Evolutionary conservation across 2,329 filamentous ascomycete species (phyloP).

Genomic region (Xylariomycetidae sp.): DNA sequence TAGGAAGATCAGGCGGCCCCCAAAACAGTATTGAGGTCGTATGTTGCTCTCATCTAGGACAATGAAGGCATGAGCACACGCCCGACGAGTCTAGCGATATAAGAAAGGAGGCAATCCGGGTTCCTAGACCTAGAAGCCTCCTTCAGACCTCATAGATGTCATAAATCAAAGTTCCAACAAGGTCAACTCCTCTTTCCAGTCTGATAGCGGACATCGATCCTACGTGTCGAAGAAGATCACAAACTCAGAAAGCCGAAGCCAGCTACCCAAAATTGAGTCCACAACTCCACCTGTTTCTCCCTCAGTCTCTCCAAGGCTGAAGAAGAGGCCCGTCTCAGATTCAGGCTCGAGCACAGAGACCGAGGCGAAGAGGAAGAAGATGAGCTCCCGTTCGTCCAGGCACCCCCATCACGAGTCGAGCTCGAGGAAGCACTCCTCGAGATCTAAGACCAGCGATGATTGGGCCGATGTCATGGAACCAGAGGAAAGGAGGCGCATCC

Average conservation of each 20-base stretch:
- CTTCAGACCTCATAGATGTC: no score
- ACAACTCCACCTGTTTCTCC: conserved; percentile 11
- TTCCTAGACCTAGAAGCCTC: no score
- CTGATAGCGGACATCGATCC: no score
- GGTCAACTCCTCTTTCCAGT: no score
- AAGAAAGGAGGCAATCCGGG: no score
- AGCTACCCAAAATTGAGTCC: background rate
- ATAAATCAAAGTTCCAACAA: no score
- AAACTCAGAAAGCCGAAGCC: conserved; percentile 1
- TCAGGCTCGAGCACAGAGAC: conserved; percentile 8
- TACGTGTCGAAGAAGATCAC: background rate
- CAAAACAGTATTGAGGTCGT: no score
- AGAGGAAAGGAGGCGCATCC: conserved; percentile 67
- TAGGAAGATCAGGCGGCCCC: no score
- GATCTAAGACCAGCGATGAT: conserved; percentile 48
- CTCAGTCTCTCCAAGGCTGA: conserved; percentile 10
- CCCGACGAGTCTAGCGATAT: no score
- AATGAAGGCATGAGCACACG: no score
- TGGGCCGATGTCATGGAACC: conserved; percentile 68
- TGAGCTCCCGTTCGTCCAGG: conserved; percentile 29
- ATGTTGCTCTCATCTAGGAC: no score
- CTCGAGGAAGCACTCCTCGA: conserved; percentile 30
- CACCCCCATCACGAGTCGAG: conserved; percentile 29
- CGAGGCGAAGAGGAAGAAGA: conserved; percentile 9
- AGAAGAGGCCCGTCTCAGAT: background rate